These are phyloP conservation scores for Fusarium dlaminii DNA, from an alignment of 2,329 filamentous ascomycete genomes.

Conservation along the genomic window DNA sequence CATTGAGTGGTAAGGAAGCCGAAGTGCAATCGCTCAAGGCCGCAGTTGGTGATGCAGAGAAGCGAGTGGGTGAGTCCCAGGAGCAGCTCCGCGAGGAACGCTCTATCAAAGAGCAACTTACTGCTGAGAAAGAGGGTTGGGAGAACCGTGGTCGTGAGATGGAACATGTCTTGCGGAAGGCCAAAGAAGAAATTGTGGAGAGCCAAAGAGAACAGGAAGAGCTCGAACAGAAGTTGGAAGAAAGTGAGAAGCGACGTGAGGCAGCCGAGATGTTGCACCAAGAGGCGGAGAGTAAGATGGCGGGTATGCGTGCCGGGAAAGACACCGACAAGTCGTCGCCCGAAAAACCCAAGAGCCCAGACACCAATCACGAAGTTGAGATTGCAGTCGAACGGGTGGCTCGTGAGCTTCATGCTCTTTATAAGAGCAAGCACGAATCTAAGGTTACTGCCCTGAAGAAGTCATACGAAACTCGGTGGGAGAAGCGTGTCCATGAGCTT, in stretches of 20 bases:
- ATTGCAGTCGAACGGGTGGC: constrained; percentile 89
- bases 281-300: constrained; percentile 79
- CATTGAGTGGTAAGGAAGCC: constrained; percentile 90
- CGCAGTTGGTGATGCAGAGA: constrained; percentile 89
- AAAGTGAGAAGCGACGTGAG: constrained; percentile 77
- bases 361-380: constrained; percentile 74
- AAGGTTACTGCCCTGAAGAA: constrained; percentile 92
- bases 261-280: constrained; percentile 79
- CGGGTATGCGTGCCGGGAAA: constrained; percentile 74
- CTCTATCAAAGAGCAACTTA: constrained; percentile 73
- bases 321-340: constrained; percentile 52
- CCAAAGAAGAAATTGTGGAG: constrained; percentile 82
- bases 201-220: constrained; percentile 84
- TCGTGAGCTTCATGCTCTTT: constrained; percentile 89
- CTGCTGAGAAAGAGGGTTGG: constrained; percentile 82
- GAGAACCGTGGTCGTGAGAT: constrained; percentile 87
- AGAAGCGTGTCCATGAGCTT: constrained; percentile 85
- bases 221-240: constrained; percentile 78
- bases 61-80: constrained; percentile 85
- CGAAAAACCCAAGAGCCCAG: constrained; percentile 50
- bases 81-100: constrained; percentile 85
- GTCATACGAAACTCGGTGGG: constrained; percentile 86
- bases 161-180: constrained; percentile 80
- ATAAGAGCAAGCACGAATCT: constrained; percentile 97
- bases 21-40: constrained; percentile 88